These are phyloP conservation scores for Hyphopichia wangnamkhiaoensis DNA, from an alignment of 1,139 yeast species.

Conservation along the genomic window DNA sequence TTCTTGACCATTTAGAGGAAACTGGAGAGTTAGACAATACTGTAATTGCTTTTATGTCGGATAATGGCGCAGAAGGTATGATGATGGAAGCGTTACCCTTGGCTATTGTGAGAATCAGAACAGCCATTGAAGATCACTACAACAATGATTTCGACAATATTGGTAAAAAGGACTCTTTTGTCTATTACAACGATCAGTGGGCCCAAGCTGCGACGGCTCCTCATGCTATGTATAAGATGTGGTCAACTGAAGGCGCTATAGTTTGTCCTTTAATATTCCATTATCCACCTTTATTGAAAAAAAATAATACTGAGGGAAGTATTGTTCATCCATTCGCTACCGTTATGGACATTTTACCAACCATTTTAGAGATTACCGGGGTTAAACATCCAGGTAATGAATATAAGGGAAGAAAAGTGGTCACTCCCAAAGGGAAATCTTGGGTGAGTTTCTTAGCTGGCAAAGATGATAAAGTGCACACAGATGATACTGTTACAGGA, in stretches of 20 bases:
- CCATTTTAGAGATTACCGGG: constrained; percentile 46
- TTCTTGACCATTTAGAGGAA: constrained; percentile 38
- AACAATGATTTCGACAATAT: constrained; percentile 48
- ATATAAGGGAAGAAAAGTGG: constrained; percentile 41
- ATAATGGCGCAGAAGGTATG: constrained; percentile 65
- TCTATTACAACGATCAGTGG: constrained; percentile 59
- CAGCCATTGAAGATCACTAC: constrained; percentile 32
- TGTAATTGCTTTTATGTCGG: constrained; percentile 56
- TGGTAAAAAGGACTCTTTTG: constrained; percentile 50
- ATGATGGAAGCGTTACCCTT: constrained; percentile 55
- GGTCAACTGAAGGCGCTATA: constrained; percentile 59
- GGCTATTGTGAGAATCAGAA: constrained; percentile 24
- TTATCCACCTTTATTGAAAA: constrained; percentile 32
- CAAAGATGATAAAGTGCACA: constrained; percentile 32
- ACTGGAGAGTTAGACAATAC: constrained; percentile 52
- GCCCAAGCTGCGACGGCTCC: constrained; percentile 69
- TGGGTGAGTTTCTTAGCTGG: constrained; percentile 35
- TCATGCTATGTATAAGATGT: constrained; percentile 49
- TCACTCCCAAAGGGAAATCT: constrained; percentile 41
- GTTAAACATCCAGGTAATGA: constrained; percentile 42
- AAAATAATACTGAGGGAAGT: constrained; percentile 20
- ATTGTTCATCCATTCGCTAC: constrained; percentile 45
- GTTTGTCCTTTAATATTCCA: constrained; percentile 52
- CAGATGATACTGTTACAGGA: constrained; percentile 51
- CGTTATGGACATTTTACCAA: constrained; percentile 60